A percentile compares a stretch with the other conserved stretches of the same genome.
phyloP scores from a whole-genome alignment of 164 flowering plant species.

The Santalum album region DNA sequence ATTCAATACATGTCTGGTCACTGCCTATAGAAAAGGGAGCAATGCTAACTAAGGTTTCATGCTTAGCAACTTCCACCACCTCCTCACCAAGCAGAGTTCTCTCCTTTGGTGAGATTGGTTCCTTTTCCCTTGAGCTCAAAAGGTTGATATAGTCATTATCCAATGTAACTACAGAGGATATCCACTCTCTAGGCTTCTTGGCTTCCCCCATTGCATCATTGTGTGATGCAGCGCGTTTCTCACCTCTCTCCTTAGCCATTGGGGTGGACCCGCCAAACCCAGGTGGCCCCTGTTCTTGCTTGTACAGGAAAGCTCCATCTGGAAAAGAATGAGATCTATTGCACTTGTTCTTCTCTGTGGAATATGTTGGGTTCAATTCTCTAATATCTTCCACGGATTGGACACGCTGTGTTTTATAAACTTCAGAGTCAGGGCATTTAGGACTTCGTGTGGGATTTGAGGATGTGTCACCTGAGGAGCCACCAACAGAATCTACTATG shows the following conservation, averaged over 20 bases:
- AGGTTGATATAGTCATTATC: slow-evolving; percentile 24
- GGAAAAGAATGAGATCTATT: slow-evolving; percentile 33
- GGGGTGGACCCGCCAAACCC: slow-evolving; percentile 30
- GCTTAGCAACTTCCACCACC: slow-evolving; percentile 20
- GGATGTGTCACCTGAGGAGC: slow-evolving; percentile 18
- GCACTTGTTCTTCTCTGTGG: slow-evolving; percentile 20
- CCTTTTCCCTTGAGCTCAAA: slow-evolving; percentile 22
- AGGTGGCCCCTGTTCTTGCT: slow-evolving; percentile 27
- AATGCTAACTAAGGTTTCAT: slow-evolving; percentile 19
- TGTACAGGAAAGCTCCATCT: slow-evolving; percentile 19
- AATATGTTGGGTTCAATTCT: slow-evolving; percentile 17
- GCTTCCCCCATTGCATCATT: slow-evolving; percentile 23
- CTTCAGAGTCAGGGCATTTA: slow-evolving; percentile 16
- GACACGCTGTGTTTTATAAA: slow-evolving; percentile 11
- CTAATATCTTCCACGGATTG: slow-evolving; percentile 20
- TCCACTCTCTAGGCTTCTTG: slow-evolving; percentile 61
- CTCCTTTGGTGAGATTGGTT: slow-evolving; percentile 15
- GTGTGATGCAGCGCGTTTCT: slow-evolving; percentile 42
- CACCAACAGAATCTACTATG: slow-evolving; percentile 18
- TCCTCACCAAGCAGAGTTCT: slow-evolving; percentile 19
- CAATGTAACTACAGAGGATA: slow-evolving; percentile 21
- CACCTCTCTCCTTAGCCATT: slow-evolving; percentile 36
- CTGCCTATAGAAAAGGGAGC: slow-evolving; percentile 22
- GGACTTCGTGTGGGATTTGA: slow-evolving; percentile 18
- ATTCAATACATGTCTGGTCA: slow-evolving; percentile 22